These are phyloP conservation scores for Ophiostoma tasmaniense DNA, from an alignment of 2,329 filamentous ascomycete genomes.

Conservation along the genomic window DNA sequence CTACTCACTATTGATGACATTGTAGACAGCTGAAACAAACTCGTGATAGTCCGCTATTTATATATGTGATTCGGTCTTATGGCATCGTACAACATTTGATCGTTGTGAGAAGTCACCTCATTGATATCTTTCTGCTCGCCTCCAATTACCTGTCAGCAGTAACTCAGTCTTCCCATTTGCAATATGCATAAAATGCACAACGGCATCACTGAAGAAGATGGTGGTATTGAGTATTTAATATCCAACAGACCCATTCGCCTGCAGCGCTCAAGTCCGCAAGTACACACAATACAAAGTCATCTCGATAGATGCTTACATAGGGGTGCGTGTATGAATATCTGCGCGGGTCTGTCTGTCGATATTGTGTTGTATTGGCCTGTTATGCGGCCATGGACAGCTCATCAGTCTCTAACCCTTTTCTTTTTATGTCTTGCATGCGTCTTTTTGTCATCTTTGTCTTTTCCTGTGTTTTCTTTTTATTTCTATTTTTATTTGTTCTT, in stretches of 20 bases:
- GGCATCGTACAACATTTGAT: background rate
- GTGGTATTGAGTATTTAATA: background rate
- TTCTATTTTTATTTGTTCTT: background rate
- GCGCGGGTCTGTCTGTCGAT: background rate
- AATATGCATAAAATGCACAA: background rate
- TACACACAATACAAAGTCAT: background rate
- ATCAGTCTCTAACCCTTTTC: conserved; percentile 4
- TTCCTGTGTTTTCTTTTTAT: background rate
- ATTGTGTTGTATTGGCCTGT: background rate
- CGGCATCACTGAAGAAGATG: background rate
- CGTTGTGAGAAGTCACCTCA: background rate
- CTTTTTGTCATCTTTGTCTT: background rate
- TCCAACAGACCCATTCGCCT: background rate
- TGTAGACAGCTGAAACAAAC: background rate
- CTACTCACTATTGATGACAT: background rate
- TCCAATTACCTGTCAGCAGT: background rate
- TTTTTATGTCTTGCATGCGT: background rate
- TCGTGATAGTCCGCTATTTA: background rate
- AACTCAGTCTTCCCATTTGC: background rate
- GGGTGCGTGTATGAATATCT: background rate
- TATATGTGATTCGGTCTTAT: background rate
- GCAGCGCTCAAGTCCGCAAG: background rate
- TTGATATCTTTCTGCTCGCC: too few species aligned
- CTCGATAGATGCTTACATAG: background rate
- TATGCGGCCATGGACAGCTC: conserved; percentile 9